Percentiles rank a stretch among this genome's conserved stretches.
Conservation (phyloP, 2,329 filamentous ascomycete species). For the Stromatinia cepivora region DNA sequence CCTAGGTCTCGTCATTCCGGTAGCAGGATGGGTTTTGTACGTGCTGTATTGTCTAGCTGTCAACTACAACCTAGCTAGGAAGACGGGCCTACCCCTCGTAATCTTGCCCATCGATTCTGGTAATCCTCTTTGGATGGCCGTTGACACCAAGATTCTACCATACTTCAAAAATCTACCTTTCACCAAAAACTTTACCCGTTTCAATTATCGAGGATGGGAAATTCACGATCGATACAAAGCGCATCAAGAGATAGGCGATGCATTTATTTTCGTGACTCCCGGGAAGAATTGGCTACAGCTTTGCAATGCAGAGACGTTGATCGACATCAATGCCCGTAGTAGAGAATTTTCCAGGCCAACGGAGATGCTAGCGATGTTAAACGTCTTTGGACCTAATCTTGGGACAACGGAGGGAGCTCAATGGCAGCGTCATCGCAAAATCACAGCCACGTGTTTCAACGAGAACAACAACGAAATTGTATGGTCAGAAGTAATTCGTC, state of each 20-base stretch:
- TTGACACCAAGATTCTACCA: conserved; percentile 14
- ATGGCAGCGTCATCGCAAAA: conserved; percentile 21
- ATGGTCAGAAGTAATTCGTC: conserved; percentile 17
- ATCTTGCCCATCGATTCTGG: conserved; percentile 18
- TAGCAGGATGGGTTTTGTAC: conserved; percentile 13
- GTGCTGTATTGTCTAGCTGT: conserved; percentile 8
- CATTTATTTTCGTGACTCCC: conserved; percentile 18
- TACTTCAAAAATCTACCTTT: conserved; percentile 17
- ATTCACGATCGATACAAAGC: conserved; percentile 19
- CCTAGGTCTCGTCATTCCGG: conserved; percentile 2
- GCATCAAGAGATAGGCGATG: conserved; percentile 19
- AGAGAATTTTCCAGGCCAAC: conserved; percentile 10
- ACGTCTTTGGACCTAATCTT: conserved; percentile 16
- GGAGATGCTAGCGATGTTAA: conserved; percentile 19
- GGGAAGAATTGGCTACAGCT: conserved; percentile 20
- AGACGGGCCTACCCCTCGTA: conserved; percentile 7
- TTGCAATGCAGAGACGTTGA: conserved; percentile 14
- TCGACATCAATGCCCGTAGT: conserved; percentile 7
- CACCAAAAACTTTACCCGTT: conserved; percentile 21
- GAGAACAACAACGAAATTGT: conserved; percentile 11
- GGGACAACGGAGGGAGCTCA: conserved; percentile 19
- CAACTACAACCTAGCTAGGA: conserved; percentile 13
- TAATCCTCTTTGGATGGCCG: conserved; percentile 17
- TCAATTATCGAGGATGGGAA: conserved; percentile 21
- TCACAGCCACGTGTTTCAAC: conserved; percentile 16